A percentile compares a stretch with the other conserved stretches of the same genome.
phyloP scores from a whole-genome alignment of 495 filamentous ascomycete genomes.

The Xylaria venustula region DNA sequence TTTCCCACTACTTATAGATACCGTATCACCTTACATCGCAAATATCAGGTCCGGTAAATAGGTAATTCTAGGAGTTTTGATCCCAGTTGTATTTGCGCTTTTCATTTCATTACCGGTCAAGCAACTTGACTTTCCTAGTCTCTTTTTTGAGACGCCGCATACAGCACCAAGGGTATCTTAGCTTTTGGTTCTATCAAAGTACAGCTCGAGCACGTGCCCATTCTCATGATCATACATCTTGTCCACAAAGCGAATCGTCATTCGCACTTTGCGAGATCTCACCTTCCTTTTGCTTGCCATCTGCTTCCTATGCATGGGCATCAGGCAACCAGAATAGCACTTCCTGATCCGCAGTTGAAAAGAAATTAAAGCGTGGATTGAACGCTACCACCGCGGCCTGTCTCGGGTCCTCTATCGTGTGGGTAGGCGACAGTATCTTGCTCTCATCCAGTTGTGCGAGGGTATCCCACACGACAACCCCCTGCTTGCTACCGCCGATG shows the following conservation, averaged over 20 bases:
- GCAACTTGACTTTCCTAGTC: too few species aligned
- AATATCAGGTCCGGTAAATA: too few species aligned
- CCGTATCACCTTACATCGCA: too few species aligned
- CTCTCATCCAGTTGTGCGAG: constrained; percentile 52
- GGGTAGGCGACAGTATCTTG: constrained; percentile 62
- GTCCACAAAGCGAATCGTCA: background rate
- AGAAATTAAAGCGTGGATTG: constrained; percentile 86
- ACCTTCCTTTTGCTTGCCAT: background rate
- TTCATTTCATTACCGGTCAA: too few species aligned
- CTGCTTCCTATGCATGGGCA: constrained; percentile 45
- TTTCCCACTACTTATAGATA: too few species aligned
- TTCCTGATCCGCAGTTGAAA: constrained; percentile 85
- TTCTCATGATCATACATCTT: constrained; percentile 8
- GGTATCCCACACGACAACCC: constrained; percentile 82
- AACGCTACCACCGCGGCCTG: constrained; percentile 75
- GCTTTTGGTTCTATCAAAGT: constrained; percentile 1
- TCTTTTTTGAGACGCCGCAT: constrained; percentile 22
- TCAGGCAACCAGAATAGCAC: constrained; percentile 89
- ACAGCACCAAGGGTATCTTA: constrained; percentile 29
- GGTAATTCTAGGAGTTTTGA: too few species aligned
- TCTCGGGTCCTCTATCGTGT: constrained; percentile 62
- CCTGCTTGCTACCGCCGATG: constrained; percentile 70
- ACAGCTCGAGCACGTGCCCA: background rate
- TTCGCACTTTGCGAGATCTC: background rate
- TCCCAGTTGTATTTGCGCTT: too few species aligned